Evolutionary conservation across 805 yeast species (phyloP).

Genomic region (Lachancea sp.): DNA sequence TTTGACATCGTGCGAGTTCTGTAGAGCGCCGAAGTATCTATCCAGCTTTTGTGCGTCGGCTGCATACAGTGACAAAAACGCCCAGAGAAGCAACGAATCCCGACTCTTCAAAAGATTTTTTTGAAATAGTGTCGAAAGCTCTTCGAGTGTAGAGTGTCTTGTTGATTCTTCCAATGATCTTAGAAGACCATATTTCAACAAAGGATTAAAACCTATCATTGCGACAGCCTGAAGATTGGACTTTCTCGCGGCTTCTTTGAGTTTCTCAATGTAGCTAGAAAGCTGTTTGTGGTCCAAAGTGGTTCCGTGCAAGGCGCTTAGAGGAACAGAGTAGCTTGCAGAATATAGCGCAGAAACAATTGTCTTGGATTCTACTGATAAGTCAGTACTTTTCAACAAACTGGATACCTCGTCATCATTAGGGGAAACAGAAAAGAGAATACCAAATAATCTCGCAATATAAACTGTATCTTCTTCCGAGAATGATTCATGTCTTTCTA

Average conservation of each 20-base stretch:
- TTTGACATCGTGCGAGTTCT: slow-evolving; percentile 56
- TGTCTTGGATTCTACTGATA: neutral
- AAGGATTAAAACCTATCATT: slow-evolving; percentile 24
- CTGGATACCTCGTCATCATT: neutral
- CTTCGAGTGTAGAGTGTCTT: slow-evolving; percentile 17
- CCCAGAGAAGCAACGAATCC: slow-evolving; percentile 47
- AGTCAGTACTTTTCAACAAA: neutral
- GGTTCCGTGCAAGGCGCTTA: neutral
- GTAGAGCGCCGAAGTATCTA: slow-evolving; percentile 40
- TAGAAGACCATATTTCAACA: slow-evolving; percentile 37
- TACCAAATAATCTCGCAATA: slow-evolving; percentile 22
- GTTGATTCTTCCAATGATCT: slow-evolving; percentile 13
- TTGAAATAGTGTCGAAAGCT: slow-evolving; percentile 29
- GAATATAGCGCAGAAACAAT: neutral
- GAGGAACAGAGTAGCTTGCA: slow-evolving; percentile 1
- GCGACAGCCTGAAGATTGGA: neutral
- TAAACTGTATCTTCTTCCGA: slow-evolving; percentile 12
- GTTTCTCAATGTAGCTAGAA: neutral
- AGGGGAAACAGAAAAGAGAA: neutral
- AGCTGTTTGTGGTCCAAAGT: neutral
- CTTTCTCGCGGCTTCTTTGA: neutral
- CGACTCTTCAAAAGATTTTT: slow-evolving; percentile 52
- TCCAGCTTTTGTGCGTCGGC: slow-evolving; percentile 29
- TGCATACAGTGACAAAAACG: slow-evolving; percentile 44
- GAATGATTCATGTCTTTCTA: slow-evolving; percentile 2